phyloP scores from a whole-genome alignment of 1,284 basidiomycete genomes.

The Naganishia sp. region DNA sequence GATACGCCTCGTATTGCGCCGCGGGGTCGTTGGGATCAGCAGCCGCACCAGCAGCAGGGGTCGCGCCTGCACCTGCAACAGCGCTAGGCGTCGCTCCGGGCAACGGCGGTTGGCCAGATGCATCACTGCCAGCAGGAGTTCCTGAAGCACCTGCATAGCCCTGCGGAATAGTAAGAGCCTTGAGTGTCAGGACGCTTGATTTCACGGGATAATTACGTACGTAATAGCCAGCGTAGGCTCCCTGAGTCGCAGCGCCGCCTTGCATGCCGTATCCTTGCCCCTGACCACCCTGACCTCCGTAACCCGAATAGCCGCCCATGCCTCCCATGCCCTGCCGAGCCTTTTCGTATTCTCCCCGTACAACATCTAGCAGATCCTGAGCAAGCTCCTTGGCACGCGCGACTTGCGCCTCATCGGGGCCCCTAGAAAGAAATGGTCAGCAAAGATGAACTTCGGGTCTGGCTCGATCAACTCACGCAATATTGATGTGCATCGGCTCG shows the following conservation, averaged over 20 bases:
- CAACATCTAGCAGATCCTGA: conserved; percentile 83
- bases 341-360: conserved; percentile 81
- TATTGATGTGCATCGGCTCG: conserved; percentile 92
- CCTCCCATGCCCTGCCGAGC: conserved; percentile 57
- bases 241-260: conserved; percentile 38
- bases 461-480: conserved; percentile 63
- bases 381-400: conserved; percentile 82
- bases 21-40: conserved; percentile 43
- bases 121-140: conserved; percentile 57
- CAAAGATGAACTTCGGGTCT: background rate
- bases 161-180: conserved; percentile 54
- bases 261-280: conserved; percentile 54
- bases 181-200: conserved; percentile 38
- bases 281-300: conserved; percentile 66
- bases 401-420: conserved; percentile 84
- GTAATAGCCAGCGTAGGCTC: conserved; percentile 40
- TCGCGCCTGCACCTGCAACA: conserved; percentile 53
- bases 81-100: conserved; percentile 35
- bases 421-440: conserved; percentile 57
- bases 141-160: conserved; percentile 44
- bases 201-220: conserved; percentile 32
- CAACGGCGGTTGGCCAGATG: conserved; percentile 43
- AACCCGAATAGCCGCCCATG: conserved; percentile 59
- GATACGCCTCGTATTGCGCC: conserved; percentile 53
- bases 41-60: conserved; percentile 45